Percentiles rank a stretch among this genome's conserved stretches.
Conservation (phyloP, 257 asterid species). For the Solanum piurae region DNA sequence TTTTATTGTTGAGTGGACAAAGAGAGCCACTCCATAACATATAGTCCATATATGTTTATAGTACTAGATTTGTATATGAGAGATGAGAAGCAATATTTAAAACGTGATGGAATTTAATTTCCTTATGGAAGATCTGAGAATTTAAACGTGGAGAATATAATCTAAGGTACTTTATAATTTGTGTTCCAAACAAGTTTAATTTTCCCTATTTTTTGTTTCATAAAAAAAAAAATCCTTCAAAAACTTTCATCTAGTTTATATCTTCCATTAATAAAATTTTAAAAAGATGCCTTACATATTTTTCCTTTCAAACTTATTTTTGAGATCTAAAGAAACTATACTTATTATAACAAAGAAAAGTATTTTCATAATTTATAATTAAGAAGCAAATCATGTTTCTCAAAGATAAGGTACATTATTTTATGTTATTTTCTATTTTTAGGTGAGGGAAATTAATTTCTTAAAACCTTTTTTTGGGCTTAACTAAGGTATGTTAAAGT, state of each 20-base stretch:
- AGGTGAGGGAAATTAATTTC: neutral
- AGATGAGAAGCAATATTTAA: neutral
- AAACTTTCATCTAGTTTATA: neutral
- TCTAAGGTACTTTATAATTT: neutral
- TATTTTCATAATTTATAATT: neutral
- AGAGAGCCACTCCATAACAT: slow-evolving; percentile 1
- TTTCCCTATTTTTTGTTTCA: neutral
- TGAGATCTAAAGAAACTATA: neutral
- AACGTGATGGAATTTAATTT: neutral
- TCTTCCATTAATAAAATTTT: neutral
- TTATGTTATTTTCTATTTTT: neutral
- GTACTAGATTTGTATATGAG: neutral
- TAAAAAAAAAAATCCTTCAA: neutral
- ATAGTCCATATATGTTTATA: neutral
- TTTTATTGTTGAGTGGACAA: neutral
- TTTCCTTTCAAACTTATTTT: neutral
- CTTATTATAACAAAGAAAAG: neutral
- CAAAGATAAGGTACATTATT: neutral
- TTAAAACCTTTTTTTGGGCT: neutral
- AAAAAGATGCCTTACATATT: neutral
- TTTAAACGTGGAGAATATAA: slow-evolving; percentile 23
- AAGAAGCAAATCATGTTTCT: neutral
- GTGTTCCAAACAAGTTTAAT: neutral
- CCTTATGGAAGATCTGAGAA: neutral
- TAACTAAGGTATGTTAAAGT: neutral